Evolutionary conservation across 768 basidiomycete genomes (phyloP).

Genomic region (Mycena albidolilacea): DNA sequence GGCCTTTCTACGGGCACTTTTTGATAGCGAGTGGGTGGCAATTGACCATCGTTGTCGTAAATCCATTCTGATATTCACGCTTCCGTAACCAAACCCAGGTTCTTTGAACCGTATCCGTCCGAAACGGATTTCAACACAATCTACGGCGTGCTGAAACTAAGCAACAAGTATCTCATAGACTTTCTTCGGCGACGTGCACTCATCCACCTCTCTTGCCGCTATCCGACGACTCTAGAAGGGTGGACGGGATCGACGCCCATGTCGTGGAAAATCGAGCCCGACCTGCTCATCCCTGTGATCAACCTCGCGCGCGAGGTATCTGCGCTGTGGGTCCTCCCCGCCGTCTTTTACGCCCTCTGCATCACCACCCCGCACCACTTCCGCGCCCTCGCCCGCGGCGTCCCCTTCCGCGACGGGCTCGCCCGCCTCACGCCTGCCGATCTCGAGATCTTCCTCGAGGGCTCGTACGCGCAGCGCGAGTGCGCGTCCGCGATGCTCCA

Average conservation of each 20-base stretch:
- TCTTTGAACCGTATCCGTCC: constrained; percentile 22
- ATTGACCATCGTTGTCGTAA: neutral
- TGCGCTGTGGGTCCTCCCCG: constrained; percentile 26
- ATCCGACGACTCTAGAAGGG: neutral
- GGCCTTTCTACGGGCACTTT: constrained; percentile 16
- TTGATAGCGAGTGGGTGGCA: constrained; percentile 20
- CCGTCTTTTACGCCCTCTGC: constrained; percentile 23
- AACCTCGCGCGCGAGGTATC: constrained; percentile 28
- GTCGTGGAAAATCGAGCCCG: constrained; percentile 10
- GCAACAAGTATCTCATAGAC: constrained; percentile 26
- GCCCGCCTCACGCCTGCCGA: neutral
- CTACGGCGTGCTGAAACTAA: constrained; percentile 14
- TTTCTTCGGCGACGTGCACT: constrained; percentile 20
- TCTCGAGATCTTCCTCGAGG: constrained; percentile 21
- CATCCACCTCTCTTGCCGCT: constrained; percentile 15
- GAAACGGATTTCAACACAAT: constrained; percentile 18
- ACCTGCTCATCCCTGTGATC: constrained; percentile 19
- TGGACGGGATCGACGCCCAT: neutral
- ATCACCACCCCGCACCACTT: constrained; percentile 19
- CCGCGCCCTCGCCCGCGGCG: constrained; percentile 3
- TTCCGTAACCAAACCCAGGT: neutral
- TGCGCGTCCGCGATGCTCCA: constrained; percentile 19
- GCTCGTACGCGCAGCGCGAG: constrained; percentile 21
- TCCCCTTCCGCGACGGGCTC: neutral
- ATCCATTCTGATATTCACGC: neutral